Evolutionary conservation across 75 land plant genomes (phyloP), one percentile per base, ranked within the genome.

Genomic region (Pinus tabuliformis): DNA sequence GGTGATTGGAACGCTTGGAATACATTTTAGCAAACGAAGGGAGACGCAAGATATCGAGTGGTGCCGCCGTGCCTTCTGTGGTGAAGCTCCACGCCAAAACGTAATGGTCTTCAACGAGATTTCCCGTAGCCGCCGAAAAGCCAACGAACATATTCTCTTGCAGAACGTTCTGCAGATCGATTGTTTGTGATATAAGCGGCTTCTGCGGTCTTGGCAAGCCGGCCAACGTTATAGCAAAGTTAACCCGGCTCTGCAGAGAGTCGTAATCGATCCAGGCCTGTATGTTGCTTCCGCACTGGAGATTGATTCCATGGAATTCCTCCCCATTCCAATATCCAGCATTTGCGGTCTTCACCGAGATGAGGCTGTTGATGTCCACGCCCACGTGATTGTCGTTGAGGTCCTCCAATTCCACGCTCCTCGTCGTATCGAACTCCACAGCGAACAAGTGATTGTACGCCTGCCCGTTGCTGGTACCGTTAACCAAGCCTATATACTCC

Each of bases 401-500:
- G 75, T 91, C 92, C 3, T 14, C 12, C 26, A 87, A 74, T 62
- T 80, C 81, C 13, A 21, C 13, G 52, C 56, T 83, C 59, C 75
- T 73, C 17, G 80, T 30, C 5, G 89, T 83, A 75, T 91, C 94
- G 49, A 91, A 78, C 75, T 89, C 94, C 3, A 91, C 85, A 2
- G 91, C 92, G 42, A 87, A 57, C 12, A 87, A 57, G 57, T 87
- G 87, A 42, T 87, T 87, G 30, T 65, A 37, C 1, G 74, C 3
- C 33, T 84, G 73, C 6, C 93, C 93, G 52, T 80, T 77, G 61
- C 79, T 84, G n/a, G 73, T 39, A 20, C 30, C 63, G 30, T 82
- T 83, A 75, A 86, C 81, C 21, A 91, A 77, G 76, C 93, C 93
- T 1, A 91, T 80, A 75, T 83, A 85, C 13, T 70, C 77, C 22